Base-by-base conservation (phyloP, 176 grass and related monocot genomes). In the Hordeum marinum region DNA sequence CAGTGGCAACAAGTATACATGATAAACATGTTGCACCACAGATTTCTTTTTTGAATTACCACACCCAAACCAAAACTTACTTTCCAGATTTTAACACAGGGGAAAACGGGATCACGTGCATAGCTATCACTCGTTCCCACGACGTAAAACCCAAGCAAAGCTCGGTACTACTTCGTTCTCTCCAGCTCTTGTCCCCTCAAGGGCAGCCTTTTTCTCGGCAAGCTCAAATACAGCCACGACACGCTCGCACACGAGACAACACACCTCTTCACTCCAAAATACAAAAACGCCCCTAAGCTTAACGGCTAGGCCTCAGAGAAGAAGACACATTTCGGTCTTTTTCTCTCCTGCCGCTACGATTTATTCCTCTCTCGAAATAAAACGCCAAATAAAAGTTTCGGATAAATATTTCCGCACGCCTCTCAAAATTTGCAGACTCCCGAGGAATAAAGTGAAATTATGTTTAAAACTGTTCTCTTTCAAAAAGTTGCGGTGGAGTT, bases 101-200 rank as follows among this genome's bases (percentile, higher is more conserved):
- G 11, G 6, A 72, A 43, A 75, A 31, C 18, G 43, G 43, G 4
- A 6, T 52, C 42, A 52, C 72, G 25, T 75, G 72, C 72, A 31
- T 75, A 75, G 26, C 43, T 21, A 72, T 50, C 42, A 50, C 72
- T 11, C 14, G 15, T 52, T 52, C 72, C 15, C 72, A 34, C 26
- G 54, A 29, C 72, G 72, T 75, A 48, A 32, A 54, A 54, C 46
- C 8, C 45, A 75, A 75, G 72, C 72, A 75, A 75, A 34, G 71
- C 71, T 45, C 39, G 6, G 39, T 41, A 41, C 36, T 21, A 1
- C 34, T 64, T 64, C 26, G 26, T 31, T 12, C 59, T 36, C 34
- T 45, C 69, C 69, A 31, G 41, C 70, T 74, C 43, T 50, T 50
- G 71, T 75, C 71, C 71, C 71, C 42, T 75, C 71, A 75, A 50